These are phyloP conservation scores for Candida morakotiae DNA, from an alignment of 805 yeast genomes.

Conservation along the genomic window DNA sequence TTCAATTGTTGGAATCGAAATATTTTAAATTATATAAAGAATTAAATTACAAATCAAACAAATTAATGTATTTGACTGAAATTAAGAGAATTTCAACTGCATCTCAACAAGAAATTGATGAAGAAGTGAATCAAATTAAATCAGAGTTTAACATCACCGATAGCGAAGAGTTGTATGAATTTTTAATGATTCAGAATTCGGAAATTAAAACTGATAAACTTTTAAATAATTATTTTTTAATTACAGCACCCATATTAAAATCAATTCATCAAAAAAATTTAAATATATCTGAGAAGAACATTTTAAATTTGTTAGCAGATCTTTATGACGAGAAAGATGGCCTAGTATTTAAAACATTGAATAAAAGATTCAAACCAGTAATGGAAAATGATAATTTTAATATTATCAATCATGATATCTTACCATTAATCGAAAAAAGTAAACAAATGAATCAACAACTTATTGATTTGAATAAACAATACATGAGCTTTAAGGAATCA, in stretches of 20 bases:
- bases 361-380: constrained; percentile 4
- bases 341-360: constrained; percentile 12
- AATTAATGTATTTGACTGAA: constrained; percentile 25
- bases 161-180: constrained; percentile 13
- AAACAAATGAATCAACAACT: constrained; percentile 12
- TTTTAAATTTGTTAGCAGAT: constrained; percentile 18
- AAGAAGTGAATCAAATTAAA: constrained; percentile 13
- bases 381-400: constrained; percentile 2
- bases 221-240: constrained; percentile 21
- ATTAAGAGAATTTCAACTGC: constrained; percentile 16
- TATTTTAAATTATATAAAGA: constrained; percentile 22
- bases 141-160: constrained; percentile 9
- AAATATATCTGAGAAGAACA: constrained; percentile 21
- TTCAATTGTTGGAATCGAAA: constrained; percentile 18
- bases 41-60: constrained; percentile 21
- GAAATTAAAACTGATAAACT: constrained; percentile 20
- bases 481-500: constrained; percentile 10
- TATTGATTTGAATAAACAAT: constrained; percentile 6
- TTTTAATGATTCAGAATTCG: constrained; percentile 16
- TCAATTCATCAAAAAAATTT: constrained; percentile 27
- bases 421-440: constrained; percentile 17
- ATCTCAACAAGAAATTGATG: constrained; percentile 13
- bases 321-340: constrained; percentile 16
- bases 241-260: constrained; percentile 28
- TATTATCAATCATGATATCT: constrained; percentile 9